Percentiles rank a stretch among this genome's conserved stretches.
Evolutionary conservation across 2,329 filamentous ascomycete species (phyloP).

Genomic region (Rhytidhysteron rufulum): DNA sequence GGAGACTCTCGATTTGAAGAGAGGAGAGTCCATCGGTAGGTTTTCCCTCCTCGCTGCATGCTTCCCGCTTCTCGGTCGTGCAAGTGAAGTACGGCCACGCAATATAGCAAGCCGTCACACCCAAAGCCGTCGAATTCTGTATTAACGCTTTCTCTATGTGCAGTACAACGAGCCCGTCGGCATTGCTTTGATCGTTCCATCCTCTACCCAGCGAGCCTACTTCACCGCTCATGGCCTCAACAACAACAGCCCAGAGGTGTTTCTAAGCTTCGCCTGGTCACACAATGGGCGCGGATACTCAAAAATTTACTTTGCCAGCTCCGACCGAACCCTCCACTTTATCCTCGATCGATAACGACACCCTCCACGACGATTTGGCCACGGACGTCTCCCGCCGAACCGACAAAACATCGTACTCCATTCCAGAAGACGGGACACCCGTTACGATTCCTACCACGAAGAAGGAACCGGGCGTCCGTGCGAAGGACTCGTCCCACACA

Average conservation of each 20-base stretch:
- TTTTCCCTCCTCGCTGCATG: neutral
- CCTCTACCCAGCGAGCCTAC: neutral
- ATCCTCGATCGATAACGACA: constrained; percentile 56
- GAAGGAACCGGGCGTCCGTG: constrained; percentile 56
- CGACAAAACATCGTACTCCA: constrained; percentile 70
- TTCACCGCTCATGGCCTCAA: neutral
- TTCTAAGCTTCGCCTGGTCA: constrained; percentile 27
- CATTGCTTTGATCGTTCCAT: neutral
- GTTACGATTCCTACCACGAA: constrained; percentile 80
- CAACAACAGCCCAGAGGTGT: constrained; percentile 3
- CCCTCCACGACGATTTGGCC: constrained; percentile 51
- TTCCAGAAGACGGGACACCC: constrained; percentile 83
- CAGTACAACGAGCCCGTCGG: neutral
- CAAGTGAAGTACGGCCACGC: constrained; percentile 1
- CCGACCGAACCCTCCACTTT: constrained; percentile 70
- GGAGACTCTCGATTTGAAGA: neutral
- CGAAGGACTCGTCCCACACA: constrained; percentile 69
- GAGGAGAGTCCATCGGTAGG: constrained; percentile 1
- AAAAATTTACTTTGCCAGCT: constrained; percentile 65
- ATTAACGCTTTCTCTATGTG: neutral
- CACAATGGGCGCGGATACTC: constrained; percentile 43
- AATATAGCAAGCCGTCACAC: neutral
- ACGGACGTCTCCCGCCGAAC: constrained; percentile 66
- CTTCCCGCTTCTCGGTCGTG: neutral
- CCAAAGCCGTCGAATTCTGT: neutral